Evolutionary conservation across 2,329 filamentous ascomycete species (phyloP).

Genomic region (Passalora sequoiae): DNA sequence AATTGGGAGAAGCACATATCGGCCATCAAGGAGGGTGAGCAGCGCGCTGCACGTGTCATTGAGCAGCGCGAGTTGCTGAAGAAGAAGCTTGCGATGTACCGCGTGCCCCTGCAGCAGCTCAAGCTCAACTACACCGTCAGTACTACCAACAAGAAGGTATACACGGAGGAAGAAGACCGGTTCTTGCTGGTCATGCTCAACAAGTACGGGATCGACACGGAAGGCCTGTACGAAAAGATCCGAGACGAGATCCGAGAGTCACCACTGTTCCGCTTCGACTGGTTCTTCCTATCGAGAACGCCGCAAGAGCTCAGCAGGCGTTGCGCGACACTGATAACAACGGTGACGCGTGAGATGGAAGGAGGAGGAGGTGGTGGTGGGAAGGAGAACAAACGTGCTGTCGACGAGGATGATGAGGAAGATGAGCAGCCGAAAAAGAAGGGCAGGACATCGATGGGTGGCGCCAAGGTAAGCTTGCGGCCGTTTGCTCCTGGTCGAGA

Average conservation of each 20-base stretch:
- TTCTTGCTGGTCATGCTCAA: conserved; percentile 93
- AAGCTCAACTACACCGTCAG: conserved; percentile 99
- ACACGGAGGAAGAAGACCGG: conserved; percentile 95
- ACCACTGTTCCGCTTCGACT: conserved; percentile 94
- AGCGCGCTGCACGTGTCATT: conserved; percentile 79
- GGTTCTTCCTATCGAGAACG: conserved; percentile 96
- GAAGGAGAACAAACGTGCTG: conserved; percentile 61
- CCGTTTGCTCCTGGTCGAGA: no score
- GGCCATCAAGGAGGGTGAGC: conserved; percentile 87
- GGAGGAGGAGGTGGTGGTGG: conserved; percentile 55
- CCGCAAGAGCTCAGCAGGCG: conserved; percentile 86
- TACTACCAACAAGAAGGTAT: conserved; percentile 99
- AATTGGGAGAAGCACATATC: conserved; percentile 86
- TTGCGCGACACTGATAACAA: conserved; percentile 89
- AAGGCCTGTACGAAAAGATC: conserved; percentile 85
- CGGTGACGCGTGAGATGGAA: conserved; percentile 92
- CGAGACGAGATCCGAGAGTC: conserved; percentile 95
- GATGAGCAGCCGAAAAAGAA: conserved; percentile 83
- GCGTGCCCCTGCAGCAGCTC: conserved; percentile 94
- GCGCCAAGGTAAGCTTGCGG: conserved; percentile 61
- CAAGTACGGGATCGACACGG: conserved; percentile 84
- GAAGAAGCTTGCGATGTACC: conserved; percentile 93
- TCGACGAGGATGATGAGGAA: conserved; percentile 78
- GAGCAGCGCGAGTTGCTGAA: conserved; percentile 88
- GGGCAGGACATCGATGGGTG: conserved; percentile 62